Base-by-base conservation (phyloP, 1,139 yeast species). In the Geotrichum aggregatum region DNA sequence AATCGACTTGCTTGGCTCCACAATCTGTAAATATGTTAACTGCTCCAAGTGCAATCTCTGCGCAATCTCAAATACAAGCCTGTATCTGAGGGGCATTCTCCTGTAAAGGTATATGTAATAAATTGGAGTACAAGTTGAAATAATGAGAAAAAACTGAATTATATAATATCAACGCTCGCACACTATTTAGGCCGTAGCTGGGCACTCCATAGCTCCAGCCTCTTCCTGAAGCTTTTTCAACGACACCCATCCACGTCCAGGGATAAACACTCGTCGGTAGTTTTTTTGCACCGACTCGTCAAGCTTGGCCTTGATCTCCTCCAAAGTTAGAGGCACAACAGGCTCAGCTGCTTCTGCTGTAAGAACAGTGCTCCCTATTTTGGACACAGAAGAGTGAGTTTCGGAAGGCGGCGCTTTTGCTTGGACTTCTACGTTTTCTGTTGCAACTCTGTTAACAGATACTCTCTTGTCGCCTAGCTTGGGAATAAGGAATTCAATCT, bases 161-260 rank as follows among this genome's bases (percentile, higher is more conserved):
- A 18, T 21, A 24, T 24, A 24, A 24, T 24, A 24, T 24, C 28
- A 24, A 24, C 28, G 13, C 22, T 16, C 8, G 8, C 19, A 35
- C 16, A 35, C 19, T 35, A 8, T 31, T 33, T 31, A 43, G 3
- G 46, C 46, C 13, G 46, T 43, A 8, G 46, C 46, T 16, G 46
- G 46, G 30, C 22, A 31, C 31, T 22, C 44, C 47, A 49, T 30
- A 24, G 44, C 40, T 4, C 36, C 49, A 3, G 47, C 56, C 47
- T 62, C 78, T 46, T 60, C 62, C 51, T 69, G 71, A 40, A 76
- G 59, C 50, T 66, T 63, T 35, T 66, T 67, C 1, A 70, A 60
- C 1, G 77, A 67, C 21, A 76, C 69, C 84, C 84, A 80, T 0
- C 84, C 84, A 45, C 78, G 64, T 2, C 75, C 75, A 1, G 81